These are phyloP conservation scores for Debaryomycetaceae sp. DNA, from an alignment of 1,139 yeast genomes.

Conservation along the genomic window DNA sequence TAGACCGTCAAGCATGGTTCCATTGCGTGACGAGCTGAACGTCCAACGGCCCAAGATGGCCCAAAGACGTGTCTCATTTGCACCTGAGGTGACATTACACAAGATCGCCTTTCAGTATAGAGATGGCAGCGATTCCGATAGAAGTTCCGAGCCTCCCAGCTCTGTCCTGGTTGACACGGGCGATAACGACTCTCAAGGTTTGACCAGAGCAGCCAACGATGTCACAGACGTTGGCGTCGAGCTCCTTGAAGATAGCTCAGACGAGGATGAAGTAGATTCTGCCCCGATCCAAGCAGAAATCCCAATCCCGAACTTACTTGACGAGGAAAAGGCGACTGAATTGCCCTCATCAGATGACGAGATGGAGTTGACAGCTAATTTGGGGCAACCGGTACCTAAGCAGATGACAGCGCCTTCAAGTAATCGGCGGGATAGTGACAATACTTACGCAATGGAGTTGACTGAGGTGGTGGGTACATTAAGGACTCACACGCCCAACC, in stretches of 20 bases:
- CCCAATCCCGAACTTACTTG: conserved; percentile 5
- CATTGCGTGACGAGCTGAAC: no score
- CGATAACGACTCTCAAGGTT: no score
- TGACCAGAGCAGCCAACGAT: conserved; percentile 6
- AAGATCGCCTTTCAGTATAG: conserved; percentile 56
- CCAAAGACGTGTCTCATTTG: conserved; percentile 63
- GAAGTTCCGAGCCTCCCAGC: no score
- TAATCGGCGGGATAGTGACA: conserved; percentile 2
- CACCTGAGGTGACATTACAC: conserved; percentile 72
- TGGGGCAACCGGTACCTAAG: conserved; percentile 6
- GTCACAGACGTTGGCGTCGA: conserved; percentile 13
- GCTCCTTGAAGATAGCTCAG: conserved; percentile 16
- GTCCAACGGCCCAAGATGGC: conserved; percentile 9
- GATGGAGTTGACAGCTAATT: conserved; percentile 8
- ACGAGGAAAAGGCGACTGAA: conserved; percentile 2
- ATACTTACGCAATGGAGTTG: conserved; percentile 5
- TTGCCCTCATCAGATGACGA: conserved; percentile 3
- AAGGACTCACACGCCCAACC: neutral
- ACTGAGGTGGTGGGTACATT: conserved; percentile 1
- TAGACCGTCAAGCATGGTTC: no score
- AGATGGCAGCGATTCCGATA: no score
- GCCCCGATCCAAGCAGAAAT: conserved; percentile 8
- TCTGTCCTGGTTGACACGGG: no score
- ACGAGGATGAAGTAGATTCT: conserved; percentile 11
- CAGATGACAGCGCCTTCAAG: neutral